Evolutionary conservation across 352 stramenopile genomes (phyloP).

Genomic region (Pythium brachiatum): DNA sequence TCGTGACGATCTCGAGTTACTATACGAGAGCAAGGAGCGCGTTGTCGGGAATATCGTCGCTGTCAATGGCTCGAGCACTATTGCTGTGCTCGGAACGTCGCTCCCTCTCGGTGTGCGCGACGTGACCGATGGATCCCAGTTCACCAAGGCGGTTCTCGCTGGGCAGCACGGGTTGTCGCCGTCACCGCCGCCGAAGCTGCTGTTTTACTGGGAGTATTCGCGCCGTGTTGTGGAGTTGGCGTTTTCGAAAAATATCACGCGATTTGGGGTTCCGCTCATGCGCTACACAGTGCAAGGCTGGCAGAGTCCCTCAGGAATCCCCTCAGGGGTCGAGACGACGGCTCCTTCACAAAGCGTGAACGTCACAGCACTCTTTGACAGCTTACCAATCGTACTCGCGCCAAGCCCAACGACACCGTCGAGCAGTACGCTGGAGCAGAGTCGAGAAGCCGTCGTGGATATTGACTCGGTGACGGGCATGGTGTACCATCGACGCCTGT

Average conservation of each 20-base stretch:
- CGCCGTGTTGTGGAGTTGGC: slow-evolving; percentile 39
- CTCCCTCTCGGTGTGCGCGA: slow-evolving; percentile 28
- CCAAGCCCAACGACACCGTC: slow-evolving; percentile 5
- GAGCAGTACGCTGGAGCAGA: slow-evolving; percentile 5
- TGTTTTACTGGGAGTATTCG: slow-evolving; percentile 55
- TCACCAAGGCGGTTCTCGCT: slow-evolving; percentile 41
- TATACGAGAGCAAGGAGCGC: slow-evolving; percentile 35
- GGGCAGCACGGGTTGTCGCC: slow-evolving; percentile 8
- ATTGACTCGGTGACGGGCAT: slow-evolving; percentile 46
- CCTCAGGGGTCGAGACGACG: slow-evolving; percentile 26
- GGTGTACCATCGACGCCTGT: slow-evolving; percentile 45
- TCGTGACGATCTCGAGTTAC: slow-evolving; percentile 15
- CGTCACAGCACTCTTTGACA: slow-evolving; percentile 42
- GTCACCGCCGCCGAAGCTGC: slow-evolving; percentile 41
- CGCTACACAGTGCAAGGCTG: slow-evolving; percentile 43
- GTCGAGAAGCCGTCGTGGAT: slow-evolving; percentile 34
- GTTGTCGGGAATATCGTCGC: slow-evolving; percentile 41
- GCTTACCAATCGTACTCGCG: slow-evolving; percentile 36
- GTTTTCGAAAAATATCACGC: slow-evolving; percentile 45
- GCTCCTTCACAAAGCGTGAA: slow-evolving; percentile 30
- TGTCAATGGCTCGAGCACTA: slow-evolving; percentile 30
- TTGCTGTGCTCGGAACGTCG: slow-evolving; percentile 31
- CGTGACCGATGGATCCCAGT: slow-evolving; percentile 57
- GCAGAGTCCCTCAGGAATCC: slow-evolving; percentile 34
- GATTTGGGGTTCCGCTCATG: slow-evolving; percentile 49